phyloP scores from a whole-genome alignment of 208 protist genomes.

The Trichomonas gallinae region DNA sequence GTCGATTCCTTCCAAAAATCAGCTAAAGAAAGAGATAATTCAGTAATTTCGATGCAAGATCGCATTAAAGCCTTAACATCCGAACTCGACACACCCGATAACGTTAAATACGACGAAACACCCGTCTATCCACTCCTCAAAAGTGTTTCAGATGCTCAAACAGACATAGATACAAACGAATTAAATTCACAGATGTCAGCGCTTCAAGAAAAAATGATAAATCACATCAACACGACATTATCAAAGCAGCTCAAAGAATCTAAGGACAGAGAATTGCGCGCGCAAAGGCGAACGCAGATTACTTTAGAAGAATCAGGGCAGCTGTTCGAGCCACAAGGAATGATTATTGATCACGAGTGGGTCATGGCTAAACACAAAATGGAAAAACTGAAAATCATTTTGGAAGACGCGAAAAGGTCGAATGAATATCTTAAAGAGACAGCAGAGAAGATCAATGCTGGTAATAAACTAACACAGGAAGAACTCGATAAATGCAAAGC shows the following conservation, averaged over 20 bases:
- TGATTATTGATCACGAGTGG: constrained; percentile 10
- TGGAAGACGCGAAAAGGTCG: neutral
- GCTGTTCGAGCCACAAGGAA: neutral
- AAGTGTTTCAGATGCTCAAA: neutral
- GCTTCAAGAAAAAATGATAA: neutral
- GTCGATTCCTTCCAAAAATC: neutral
- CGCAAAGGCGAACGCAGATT: neutral
- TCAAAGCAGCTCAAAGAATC: neutral
- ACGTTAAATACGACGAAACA: neutral
- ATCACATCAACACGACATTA: neutral
- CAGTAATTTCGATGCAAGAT: neutral
- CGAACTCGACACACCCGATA: neutral
- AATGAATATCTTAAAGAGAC: neutral
- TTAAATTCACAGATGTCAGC: neutral
- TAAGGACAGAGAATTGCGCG: neutral
- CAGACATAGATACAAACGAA: neutral
- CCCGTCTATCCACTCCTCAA: neutral
- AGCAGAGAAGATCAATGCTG: neutral
- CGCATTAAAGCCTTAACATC: neutral
- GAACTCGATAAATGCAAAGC: neutral
- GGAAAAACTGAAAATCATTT: neutral
- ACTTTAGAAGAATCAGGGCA: neutral
- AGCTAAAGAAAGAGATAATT: neutral
- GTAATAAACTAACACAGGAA: neutral
- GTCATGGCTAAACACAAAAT: neutral